A percentile compares a stretch with the other conserved stretches of the same genome.
phyloP scores from a whole-genome alignment of 2,329 filamentous ascomycete species.

The Aspergillus puulaauensis region DNA sequence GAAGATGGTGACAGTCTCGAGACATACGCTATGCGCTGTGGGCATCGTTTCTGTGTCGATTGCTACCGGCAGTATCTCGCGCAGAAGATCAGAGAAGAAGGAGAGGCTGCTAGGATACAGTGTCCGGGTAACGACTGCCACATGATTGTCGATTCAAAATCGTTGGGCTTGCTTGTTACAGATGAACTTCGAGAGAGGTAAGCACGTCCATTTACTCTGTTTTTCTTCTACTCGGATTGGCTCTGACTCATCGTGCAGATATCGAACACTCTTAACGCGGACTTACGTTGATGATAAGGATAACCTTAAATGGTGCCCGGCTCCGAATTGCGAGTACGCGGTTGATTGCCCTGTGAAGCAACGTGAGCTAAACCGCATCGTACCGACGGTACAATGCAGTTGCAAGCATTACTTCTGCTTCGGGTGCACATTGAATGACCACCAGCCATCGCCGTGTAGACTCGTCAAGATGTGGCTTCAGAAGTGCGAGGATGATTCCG shows the following conservation, averaged over 20 bases:
- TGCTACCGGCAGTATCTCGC: conserved; percentile 90
- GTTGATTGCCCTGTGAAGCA: conserved; percentile 85
- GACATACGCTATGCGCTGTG: conserved; percentile 93
- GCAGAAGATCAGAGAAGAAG: conserved; percentile 93
- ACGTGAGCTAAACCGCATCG: conserved; percentile 78
- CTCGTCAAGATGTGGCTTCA: conserved; percentile 95
- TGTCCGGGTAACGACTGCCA: conserved; percentile 87
- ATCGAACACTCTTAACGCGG: conserved; percentile 81
- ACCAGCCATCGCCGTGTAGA: conserved; percentile 88
- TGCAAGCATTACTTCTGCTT: conserved; percentile 94
- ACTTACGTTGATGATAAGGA: conserved; percentile 98
- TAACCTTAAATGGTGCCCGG: conserved; percentile 94
- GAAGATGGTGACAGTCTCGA: conserved; percentile 76
- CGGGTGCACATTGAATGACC: conserved; percentile 83
- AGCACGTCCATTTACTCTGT: conserved; percentile 17
- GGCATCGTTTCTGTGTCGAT: conserved; percentile 86
- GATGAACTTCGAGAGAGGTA: conserved; percentile 57
- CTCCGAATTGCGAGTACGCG: conserved; percentile 93
- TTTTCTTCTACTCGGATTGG: background rate
- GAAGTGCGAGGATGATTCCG: conserved; percentile 97
- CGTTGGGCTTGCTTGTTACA: conserved; percentile 72
- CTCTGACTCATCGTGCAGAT: conserved; percentile 51
- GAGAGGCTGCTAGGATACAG: conserved; percentile 90
- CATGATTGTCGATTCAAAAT: conserved; percentile 86
- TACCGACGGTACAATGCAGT: conserved; percentile 83